Evolutionary conservation across 78 protist genomes (phyloP).

Genomic region (Dictyostelium capitatum): DNA sequence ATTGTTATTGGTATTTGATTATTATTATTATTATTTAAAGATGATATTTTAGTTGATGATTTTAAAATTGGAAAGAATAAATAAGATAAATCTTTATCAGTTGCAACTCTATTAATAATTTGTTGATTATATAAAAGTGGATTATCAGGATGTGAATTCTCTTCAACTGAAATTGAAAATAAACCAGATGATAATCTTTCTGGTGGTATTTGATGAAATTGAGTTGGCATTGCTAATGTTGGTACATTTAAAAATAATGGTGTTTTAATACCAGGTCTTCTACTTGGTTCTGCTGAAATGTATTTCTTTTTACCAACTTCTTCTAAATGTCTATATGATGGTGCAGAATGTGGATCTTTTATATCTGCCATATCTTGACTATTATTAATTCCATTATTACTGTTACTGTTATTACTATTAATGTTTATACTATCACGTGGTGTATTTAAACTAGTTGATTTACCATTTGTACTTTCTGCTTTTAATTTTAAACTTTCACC

Average conservation of each 20-base stretch:
- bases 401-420: neutral
- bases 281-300: slow-evolving; percentile 40
- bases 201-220: slow-evolving; percentile 71
- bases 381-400: neutral
- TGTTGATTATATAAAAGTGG: slow-evolving; percentile 57
- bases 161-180: slow-evolving; percentile 47
- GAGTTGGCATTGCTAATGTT: slow-evolving; percentile 57
- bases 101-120: slow-evolving; percentile 67
- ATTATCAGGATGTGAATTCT: slow-evolving; percentile 44
- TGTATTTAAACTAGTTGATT: neutral
- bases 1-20: neutral
- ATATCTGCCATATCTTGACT: neutral
- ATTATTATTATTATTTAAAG: neutral
- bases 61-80: slow-evolving; percentile 53
- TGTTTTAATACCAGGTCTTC: slow-evolving; percentile 67
- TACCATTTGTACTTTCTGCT: neutral
- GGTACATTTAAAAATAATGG: slow-evolving; percentile 56
- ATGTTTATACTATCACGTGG: neutral
- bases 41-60: slow-evolving; percentile 19
- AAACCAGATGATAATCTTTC: slow-evolving; percentile 41
- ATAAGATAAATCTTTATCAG: slow-evolving; percentile 57
- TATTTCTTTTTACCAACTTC: slow-evolving; percentile 52
- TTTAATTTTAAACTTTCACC: neutral
- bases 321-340: slow-evolving; percentile 44
- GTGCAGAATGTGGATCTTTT: slow-evolving; percentile 6